Evolutionary conservation across 306 rosid species (phyloP).

Genomic region (Albizia julibrissin): DNA sequence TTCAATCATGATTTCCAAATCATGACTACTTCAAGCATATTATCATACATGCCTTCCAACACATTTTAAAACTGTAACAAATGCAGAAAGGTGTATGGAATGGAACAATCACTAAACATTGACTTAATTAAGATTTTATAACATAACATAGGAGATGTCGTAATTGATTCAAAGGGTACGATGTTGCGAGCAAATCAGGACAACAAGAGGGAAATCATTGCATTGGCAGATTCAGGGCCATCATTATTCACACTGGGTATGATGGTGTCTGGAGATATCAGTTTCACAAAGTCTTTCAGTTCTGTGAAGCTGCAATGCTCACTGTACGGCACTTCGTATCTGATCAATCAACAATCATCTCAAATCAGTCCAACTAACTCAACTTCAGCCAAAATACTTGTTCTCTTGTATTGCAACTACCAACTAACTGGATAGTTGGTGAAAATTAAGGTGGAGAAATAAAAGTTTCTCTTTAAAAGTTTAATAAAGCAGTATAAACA

Average conservation of each 20-base stretch:
- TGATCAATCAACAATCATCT: constrained; percentile 31
- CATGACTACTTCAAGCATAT: background rate
- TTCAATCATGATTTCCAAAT: background rate
- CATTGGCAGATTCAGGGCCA: constrained; percentile 72
- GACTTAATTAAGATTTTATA: constrained; percentile 10
- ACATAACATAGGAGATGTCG: background rate
- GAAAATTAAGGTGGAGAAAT: background rate
- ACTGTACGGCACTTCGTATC: constrained; percentile 95
- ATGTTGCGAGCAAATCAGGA: constrained; percentile 46
- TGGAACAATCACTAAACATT: constrained; percentile 17
- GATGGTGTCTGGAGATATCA: constrained; percentile 72
- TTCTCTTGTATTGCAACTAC: background rate
- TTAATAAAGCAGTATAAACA: background rate
- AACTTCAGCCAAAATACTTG: background rate
- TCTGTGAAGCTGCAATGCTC: constrained; percentile 95
- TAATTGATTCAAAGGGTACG: constrained; percentile 5
- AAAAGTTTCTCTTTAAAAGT: background rate
- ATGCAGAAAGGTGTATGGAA: background rate
- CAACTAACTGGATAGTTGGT: background rate
- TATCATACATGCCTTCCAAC: background rate
- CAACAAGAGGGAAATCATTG: constrained; percentile 73
- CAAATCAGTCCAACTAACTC: background rate
- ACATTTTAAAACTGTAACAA: background rate
- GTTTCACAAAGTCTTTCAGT: constrained; percentile 73
- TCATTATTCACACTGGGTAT: constrained; percentile 90